Conservation (phyloP, 768 basidiomycete genomes). For the Serpula lacrymans region DNA sequence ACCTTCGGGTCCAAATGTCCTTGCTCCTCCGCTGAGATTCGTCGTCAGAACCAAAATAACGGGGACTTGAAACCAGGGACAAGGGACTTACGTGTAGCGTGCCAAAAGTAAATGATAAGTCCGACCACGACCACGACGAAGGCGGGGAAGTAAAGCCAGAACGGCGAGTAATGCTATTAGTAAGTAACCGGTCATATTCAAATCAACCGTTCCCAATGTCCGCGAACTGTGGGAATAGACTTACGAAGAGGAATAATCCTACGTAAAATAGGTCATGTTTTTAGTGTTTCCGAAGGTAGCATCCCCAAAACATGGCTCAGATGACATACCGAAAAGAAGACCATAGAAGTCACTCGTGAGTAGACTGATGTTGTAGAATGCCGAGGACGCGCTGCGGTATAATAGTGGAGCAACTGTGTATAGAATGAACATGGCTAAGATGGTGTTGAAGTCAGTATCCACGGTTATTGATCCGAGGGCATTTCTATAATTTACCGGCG, state of each 20-base stretch:
- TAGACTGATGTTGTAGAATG: conserved; percentile 81
- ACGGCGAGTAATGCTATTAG: conserved; percentile 71
- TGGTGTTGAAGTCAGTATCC: conserved; percentile 2
- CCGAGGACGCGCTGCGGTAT: conserved; percentile 82
- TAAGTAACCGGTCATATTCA: not conserved
- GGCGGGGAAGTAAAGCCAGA: conserved; percentile 86
- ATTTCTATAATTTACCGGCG: conserved; percentile 32
- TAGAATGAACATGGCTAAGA: conserved; percentile 72
- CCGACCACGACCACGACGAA: conserved; percentile 70
- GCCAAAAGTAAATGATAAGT: conserved; percentile 84
- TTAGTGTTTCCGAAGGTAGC: conserved; percentile 3
- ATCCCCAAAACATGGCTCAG: conserved; percentile 1
- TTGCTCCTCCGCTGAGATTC: conserved; percentile 62
- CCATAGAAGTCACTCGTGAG: conserved; percentile 90
- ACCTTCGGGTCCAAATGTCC: conserved; percentile 57
- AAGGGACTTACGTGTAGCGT: conserved; percentile 64
- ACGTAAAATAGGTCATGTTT: conserved; percentile 1
- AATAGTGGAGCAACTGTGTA: conserved; percentile 85
- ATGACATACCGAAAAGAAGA: conserved; percentile 59
- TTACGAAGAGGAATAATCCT: conserved; percentile 54
- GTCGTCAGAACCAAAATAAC: not conserved
- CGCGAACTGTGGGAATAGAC: conserved; percentile 11
- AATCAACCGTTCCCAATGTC: no score
- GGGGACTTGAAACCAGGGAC: not conserved
- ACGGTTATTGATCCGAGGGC: not conserved